phyloP scores from a whole-genome alignment of 2,329 filamentous ascomycete genomes.

The Paraconiothyrium sp. region DNA sequence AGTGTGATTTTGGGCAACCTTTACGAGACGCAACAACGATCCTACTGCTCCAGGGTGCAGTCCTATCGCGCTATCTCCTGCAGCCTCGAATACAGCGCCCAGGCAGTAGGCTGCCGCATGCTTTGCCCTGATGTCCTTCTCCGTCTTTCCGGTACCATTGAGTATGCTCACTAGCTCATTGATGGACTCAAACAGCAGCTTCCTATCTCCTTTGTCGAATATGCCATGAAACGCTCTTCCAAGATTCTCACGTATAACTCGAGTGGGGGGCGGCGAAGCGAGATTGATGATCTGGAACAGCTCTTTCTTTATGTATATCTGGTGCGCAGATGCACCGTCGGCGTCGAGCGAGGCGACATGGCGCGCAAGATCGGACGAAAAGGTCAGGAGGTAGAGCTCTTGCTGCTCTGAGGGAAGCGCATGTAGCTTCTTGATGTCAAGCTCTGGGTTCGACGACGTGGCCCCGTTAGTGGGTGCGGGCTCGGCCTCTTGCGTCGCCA shows the following conservation, averaged over 20 bases:
- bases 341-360: slow-evolving; percentile 78
- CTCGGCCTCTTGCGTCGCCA: slow-evolving; percentile 39
- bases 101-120: slow-evolving; percentile 89
- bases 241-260: slow-evolving; percentile 89
- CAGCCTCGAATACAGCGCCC: slow-evolving; percentile 88
- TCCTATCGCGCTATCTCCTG: slow-evolving; percentile 90
- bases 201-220: slow-evolving; percentile 85
- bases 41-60: slow-evolving; percentile 79
- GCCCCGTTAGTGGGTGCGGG: slow-evolving; percentile 46
- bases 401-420: slow-evolving; percentile 92
- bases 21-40: slow-evolving; percentile 79
- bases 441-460: slow-evolving; percentile 71
- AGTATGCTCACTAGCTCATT: slow-evolving; percentile 83
- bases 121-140: slow-evolving; percentile 80
- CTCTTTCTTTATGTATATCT: slow-evolving; percentile 92
- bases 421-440: slow-evolving; percentile 90
- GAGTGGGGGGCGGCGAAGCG: slow-evolving; percentile 79
- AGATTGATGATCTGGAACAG: slow-evolving; percentile 92
- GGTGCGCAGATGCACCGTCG: slow-evolving; percentile 86
- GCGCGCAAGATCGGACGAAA: slow-evolving; percentile 81
- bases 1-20: slow-evolving; percentile 79
- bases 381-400: slow-evolving; percentile 90
- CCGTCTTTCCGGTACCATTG: slow-evolving; percentile 74
- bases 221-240: slow-evolving; percentile 85
- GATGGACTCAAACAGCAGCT: slow-evolving; percentile 91